Conservation (phyloP, 805 yeast genomes). For the Candida berthetii region DNA sequence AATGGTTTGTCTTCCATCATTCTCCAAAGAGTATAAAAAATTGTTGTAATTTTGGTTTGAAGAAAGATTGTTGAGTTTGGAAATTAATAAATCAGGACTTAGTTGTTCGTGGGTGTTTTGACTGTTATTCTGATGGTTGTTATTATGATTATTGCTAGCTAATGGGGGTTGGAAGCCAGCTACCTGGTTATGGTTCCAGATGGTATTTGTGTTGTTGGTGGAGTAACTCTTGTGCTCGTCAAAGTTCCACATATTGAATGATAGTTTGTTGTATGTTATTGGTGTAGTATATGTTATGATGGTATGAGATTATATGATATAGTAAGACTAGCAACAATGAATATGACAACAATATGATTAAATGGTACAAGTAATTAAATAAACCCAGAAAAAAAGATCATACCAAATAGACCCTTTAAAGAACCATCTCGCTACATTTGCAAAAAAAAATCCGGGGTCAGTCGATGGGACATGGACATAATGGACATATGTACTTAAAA, state of each 20-base stretch:
- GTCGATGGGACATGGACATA: no score
- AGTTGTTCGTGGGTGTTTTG: conserved; percentile 1
- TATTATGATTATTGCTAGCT: neutral
- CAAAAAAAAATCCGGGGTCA: neutral
- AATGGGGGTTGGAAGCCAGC: no score
- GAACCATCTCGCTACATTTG: no score
- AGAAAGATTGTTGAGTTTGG: conserved; percentile 15
- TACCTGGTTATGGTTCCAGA: neutral
- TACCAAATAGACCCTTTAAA: no score
- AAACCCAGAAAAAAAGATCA: no score
- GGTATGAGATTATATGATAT: no score
- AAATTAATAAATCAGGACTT: conserved; percentile 18
- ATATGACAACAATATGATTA: no score
- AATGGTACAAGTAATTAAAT: no score
- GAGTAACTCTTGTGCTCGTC: neutral
- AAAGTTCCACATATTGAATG: neutral
- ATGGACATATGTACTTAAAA: no score
- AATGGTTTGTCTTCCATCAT: neutral
- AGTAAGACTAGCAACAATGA: no score
- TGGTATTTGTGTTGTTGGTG: neutral
- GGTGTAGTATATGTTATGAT: no score
- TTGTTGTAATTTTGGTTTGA: conserved; percentile 10
- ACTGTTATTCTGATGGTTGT: neutral
- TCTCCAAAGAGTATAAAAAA: conserved; percentile 6
- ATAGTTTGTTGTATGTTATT: no score